Evolutionary conservation across 805 yeast species (phyloP).

Genomic region (Debaryomyces hansenii): DNA sequence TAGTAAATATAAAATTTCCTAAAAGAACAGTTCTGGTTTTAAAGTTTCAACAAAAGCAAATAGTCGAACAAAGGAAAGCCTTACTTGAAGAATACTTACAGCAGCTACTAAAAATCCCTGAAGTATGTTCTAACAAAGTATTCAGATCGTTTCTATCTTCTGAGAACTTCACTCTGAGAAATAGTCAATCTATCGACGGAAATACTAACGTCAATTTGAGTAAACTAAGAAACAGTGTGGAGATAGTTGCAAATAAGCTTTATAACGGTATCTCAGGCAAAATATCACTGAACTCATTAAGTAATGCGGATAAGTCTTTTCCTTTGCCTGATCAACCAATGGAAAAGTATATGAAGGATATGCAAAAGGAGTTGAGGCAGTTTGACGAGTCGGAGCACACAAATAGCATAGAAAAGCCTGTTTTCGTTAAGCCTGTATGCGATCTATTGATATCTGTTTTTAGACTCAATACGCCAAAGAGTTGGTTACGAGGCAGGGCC

Average conservation of each 20-base stretch:
- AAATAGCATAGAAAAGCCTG: conserved; percentile 16
- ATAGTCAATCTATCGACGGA: conserved; percentile 29
- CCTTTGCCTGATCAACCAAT: conserved; percentile 11
- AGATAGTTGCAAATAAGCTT: conserved; percentile 33
- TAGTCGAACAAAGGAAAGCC: conserved; percentile 62
- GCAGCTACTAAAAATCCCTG: conserved; percentile 56
- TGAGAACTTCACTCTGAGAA: conserved; percentile 50
- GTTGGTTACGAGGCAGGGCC: conserved; percentile 86
- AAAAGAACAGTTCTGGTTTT: conserved; percentile 62
- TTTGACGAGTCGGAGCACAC: conserved; percentile 39
- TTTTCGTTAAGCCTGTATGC: conserved; percentile 80
- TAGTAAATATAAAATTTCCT: conserved; percentile 53
- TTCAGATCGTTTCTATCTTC: conserved; percentile 78
- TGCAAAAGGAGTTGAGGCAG: conserved; percentile 55
- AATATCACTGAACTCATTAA: conserved; percentile 1
- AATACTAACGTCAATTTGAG: conserved; percentile 7
- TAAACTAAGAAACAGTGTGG: conserved; percentile 19
- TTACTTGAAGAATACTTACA: conserved; percentile 65
- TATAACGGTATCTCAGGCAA: conserved; percentile 28
- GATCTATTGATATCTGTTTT: conserved; percentile 72
- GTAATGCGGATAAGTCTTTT: background rate
- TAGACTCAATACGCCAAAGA: conserved; percentile 59
- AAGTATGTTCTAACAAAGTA: conserved; percentile 69
- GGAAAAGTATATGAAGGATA: conserved; percentile 39
- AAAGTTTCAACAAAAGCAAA: conserved; percentile 63